Evolutionary conservation across 139 green algal species (phyloP).

Genomic region (Closterium sp.): DNA sequence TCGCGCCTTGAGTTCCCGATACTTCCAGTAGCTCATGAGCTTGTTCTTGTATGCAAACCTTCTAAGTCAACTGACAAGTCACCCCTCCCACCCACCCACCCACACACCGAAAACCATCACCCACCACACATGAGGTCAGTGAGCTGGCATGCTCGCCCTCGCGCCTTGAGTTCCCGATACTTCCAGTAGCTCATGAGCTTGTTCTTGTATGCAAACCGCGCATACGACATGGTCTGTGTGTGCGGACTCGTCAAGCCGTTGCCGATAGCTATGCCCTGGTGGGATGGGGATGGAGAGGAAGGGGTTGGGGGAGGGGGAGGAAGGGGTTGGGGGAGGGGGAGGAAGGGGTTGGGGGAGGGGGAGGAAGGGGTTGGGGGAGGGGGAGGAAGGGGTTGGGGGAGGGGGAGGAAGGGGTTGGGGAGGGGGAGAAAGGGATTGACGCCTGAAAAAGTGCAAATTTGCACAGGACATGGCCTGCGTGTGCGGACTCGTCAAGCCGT

Average conservation of each 20-base stretch:
- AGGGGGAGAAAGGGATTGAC: no score
- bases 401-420: no score
- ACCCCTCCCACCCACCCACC: no score
- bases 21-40: neutral
- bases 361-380: no score
- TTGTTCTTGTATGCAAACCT: neutral
- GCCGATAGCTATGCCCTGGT: neutral
- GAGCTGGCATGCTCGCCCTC: neutral
- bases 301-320: neutral
- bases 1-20: neutral
- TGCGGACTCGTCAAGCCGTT: neutral
- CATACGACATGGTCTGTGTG: neutral
- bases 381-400: no score
- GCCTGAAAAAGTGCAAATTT: neutral
- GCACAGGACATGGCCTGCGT: neutral
- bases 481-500: neutral
- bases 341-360: no score
- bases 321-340: no score
- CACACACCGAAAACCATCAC: no score
- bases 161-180: neutral
- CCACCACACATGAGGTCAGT: neutral
- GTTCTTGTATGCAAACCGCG: neutral
- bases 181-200: neutral
- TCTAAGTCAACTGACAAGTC: no score
- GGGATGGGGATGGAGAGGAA: neutral